Evolutionary conservation across 2,329 filamentous ascomycete species (phyloP).

Genomic region (Claviceps paspali): DNA sequence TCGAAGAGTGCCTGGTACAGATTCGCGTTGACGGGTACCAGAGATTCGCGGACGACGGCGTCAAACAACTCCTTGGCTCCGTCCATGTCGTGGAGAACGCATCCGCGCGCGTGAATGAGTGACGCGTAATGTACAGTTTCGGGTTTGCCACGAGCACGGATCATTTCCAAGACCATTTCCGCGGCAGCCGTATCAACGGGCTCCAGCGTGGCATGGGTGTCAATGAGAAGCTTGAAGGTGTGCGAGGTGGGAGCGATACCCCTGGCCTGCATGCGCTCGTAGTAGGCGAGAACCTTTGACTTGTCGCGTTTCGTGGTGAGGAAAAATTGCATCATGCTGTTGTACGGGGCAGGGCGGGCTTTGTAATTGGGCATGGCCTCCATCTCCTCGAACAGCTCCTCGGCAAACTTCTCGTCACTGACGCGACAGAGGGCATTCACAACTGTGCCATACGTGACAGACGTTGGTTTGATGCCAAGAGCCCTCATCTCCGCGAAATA

Average conservation of each 20-base stretch:
- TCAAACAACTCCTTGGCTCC: constrained; percentile 75
- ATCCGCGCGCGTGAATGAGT: constrained; percentile 89
- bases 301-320: constrained; percentile 94
- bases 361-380: constrained; percentile 98
- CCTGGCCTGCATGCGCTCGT: constrained; percentile 80
- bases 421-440: constrained; percentile 96
- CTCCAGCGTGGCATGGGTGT: constrained; percentile 87
- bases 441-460: constrained; percentile 94
- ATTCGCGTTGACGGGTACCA: constrained; percentile 61
- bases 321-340: constrained; percentile 99
- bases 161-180: constrained; percentile 65
- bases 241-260: constrained; percentile 85
- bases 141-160: constrained; percentile 60
- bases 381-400: constrained; percentile 98
- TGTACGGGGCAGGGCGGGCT: constrained; percentile 90
- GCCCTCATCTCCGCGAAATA: constrained; percentile 97
- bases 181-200: constrained; percentile 79
- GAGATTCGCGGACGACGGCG: constrained; percentile 51
- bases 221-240: constrained; percentile 94
- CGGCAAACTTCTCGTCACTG: constrained; percentile 92
- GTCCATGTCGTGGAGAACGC: constrained; percentile 79
- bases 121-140: constrained; percentile 94
- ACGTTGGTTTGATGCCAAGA: constrained; percentile 84
- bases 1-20: constrained; percentile 96
- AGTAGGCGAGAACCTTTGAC: constrained; percentile 84